Evolutionary conservation across 179 eudicot species (phyloP), one percentile per base, ranked within the genome.

Genomic region (Monotropa hypopitys): DNA sequence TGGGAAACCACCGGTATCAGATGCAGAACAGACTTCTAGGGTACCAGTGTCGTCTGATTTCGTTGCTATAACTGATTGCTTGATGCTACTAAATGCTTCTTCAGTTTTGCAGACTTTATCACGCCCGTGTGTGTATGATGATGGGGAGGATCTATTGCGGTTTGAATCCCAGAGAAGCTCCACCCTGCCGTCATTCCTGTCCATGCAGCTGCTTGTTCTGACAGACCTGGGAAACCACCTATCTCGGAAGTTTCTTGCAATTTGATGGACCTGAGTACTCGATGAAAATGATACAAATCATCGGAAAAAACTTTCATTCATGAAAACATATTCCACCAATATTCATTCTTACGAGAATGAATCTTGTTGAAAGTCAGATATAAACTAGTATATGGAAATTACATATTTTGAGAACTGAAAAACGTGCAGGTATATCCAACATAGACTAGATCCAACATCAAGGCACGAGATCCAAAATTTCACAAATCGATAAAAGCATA

Each of bases 211-310:
- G 59, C 40, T 84, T 86, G 83, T 89, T 72, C 92, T 89, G 43
- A 82, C 47, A 70, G 76, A 68, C 80, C 89, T 73, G 49, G 89
- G 98, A 73, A 96, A 89, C 94, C 96, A 93, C 83, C 80, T 86
- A 75, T 93, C 96, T 40, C 99, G 88, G 74, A 96, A 95, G 82
- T 80, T 91, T 21, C 97, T 85, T 62, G 99, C 96, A 79, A 90
- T 96, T 86, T 91, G 93, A 85, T 96, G 97, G 79, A 96, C 97
- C 99, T 93, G 89, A 43, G 57, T 73, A 26, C 26, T 59, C 26
- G 32, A 21, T 8, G 15, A 56, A 54, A 56, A 23, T 30, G 26
- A 57, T 23, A 10, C 32, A 57, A 23, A 7, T 23, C 7, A 20
- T 51, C n/a, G 4, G 16, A 51, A 5, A 51, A 38, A 38, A 38